phyloP scores from a whole-genome alignment of 805 yeast species.

The Saccharomycopsis babjevae region DNA sequence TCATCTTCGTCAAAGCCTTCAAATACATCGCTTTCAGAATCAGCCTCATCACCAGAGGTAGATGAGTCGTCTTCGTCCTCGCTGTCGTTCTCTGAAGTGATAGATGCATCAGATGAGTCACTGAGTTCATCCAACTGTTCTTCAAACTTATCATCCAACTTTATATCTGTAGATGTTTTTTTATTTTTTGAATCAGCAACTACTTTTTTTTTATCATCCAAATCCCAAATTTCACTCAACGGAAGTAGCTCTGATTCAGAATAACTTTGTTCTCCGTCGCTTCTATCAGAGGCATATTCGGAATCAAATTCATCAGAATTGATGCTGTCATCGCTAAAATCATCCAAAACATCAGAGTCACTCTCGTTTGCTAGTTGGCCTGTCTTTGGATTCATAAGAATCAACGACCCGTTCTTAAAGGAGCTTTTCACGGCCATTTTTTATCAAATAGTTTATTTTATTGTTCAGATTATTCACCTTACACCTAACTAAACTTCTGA shows the following conservation, averaged over 20 bases:
- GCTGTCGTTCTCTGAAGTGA: neutral
- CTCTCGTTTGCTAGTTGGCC: constrained; percentile 8
- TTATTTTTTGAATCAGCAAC: constrained; percentile 21
- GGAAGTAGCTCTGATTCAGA: constrained; percentile 71
- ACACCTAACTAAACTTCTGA: neutral
- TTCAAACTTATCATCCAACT: constrained; percentile 17
- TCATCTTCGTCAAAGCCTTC: constrained; percentile 29
- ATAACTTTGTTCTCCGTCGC: constrained; percentile 15
- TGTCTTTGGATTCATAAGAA: constrained; percentile 14
- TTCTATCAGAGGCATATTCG: constrained; percentile 11
- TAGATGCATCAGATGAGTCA: constrained; percentile 4
- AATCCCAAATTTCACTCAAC: constrained; percentile 83
- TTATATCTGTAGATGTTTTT: constrained; percentile 14
- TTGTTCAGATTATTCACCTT: neutral
- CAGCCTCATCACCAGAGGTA: constrained; percentile 22
- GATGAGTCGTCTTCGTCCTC: constrained; percentile 20
- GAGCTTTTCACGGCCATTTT: constrained; percentile 14
- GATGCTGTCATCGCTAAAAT: constrained; percentile 17
- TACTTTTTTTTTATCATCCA: constrained; percentile 45
- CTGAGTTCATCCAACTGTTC: constrained; percentile 10
- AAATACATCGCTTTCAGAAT: constrained; percentile 24
- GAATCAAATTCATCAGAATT: constrained; percentile 18
- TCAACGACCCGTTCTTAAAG: constrained; percentile 15
- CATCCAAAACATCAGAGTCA: constrained; percentile 13
- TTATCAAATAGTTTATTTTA: neutral